Evolutionary conservation across 257 asterid species (phyloP).

Genomic region (Solanum virginianum): DNA sequence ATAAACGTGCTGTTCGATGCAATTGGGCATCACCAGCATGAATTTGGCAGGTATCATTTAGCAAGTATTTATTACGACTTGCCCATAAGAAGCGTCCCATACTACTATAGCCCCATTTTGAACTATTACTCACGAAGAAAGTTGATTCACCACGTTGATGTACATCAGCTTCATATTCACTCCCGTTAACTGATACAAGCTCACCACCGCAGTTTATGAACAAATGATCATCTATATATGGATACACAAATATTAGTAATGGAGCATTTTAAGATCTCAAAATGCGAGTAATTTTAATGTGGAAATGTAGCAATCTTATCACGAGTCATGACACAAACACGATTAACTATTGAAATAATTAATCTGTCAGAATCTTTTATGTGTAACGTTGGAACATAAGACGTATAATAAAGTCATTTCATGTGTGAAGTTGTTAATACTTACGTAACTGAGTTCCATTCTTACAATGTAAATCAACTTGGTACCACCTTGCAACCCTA

Average conservation of each 20-base stretch:
- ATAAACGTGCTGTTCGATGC: conserved; percentile 4
- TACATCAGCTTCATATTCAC: conserved; percentile 4
- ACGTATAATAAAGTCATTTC: neutral
- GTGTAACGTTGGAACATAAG: neutral
- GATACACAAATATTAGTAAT: neutral
- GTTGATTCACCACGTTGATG: conserved; percentile 1
- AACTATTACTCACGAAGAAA: neutral
- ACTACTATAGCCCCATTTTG: conserved; percentile 18
- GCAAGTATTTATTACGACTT: neutral
- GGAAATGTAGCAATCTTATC: neutral
- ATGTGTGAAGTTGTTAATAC: neutral
- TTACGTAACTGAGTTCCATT: neutral
- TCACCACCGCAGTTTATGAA: conserved; percentile 12
- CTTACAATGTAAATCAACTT: neutral
- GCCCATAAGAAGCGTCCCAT: conserved; percentile 2
- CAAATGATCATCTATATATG: neutral
- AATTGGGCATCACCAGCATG: conserved; percentile 3
- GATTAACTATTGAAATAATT: neutral
- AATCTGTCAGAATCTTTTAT: neutral
- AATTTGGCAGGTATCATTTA: neutral
- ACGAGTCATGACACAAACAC: neutral
- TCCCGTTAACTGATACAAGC: neutral
- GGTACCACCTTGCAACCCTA: neutral
- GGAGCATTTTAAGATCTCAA: neutral
- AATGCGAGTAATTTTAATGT: neutral